phyloP scores from a whole-genome alignment of 805 yeast genomes.

The Ogataea neopini region DNA sequence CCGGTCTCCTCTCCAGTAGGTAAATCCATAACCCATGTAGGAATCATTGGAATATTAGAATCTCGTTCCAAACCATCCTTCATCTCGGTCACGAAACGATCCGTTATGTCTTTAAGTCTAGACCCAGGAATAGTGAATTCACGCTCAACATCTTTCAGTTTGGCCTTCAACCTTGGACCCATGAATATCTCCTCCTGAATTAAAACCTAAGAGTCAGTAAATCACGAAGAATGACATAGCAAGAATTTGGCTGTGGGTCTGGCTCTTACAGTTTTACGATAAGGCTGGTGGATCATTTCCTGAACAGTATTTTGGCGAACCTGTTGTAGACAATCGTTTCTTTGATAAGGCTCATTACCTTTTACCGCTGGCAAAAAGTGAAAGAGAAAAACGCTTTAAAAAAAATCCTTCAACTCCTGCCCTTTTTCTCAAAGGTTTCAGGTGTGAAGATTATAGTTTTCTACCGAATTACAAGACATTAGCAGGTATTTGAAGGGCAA shows the following conservation, averaged over 20 bases:
- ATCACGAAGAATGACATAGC: not conserved
- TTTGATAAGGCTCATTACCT: not conserved
- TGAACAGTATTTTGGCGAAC: no score
- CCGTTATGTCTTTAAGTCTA: conserved; percentile 63
- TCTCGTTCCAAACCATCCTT: conserved; percentile 73
- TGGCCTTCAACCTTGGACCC: conserved; percentile 9
- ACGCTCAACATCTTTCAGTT: conserved; percentile 54
- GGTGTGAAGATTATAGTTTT: not conserved
- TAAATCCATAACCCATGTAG: conserved; percentile 92
- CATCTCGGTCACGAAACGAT: conserved; percentile 77
- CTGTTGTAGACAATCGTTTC: no score
- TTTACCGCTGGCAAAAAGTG: not conserved
- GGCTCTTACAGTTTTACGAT: conserved; percentile 11
- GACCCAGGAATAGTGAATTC: conserved; percentile 63
- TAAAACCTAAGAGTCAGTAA: not conserved
- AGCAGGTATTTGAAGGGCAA: conserved; percentile 1
- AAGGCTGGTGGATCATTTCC: conserved; percentile 9
- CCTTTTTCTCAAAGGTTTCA: conserved; percentile 1
- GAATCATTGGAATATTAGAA: conserved; percentile 94
- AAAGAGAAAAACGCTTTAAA: no score
- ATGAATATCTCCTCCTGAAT: conserved; percentile 9
- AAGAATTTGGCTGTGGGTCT: not conserved
- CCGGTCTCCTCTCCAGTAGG: conserved; percentile 94
- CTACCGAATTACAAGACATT: not conserved
- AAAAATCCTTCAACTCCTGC: not conserved